Evolutionary conservation across 495 filamentous ascomycete genomes (phyloP).

Genomic region (Trichocladium antarcticum): DNA sequence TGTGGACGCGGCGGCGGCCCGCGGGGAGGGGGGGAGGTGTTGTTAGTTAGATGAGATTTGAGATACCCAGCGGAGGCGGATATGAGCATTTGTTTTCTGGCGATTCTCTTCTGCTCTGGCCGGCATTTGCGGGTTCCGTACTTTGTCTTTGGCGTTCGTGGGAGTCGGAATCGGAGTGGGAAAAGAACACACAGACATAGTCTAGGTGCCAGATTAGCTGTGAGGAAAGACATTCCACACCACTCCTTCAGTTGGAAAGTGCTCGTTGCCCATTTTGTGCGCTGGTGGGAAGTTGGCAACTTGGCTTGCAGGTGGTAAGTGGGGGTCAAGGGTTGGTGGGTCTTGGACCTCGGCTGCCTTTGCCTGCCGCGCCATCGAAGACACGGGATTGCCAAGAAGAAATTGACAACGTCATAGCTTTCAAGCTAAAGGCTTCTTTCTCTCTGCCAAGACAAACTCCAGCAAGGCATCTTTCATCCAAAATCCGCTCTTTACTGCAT

Average conservation of each 20-base stretch:
- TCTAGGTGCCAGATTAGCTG: too few relatives aligned
- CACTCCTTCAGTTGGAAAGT: too few relatives aligned
- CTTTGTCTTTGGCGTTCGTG: too few relatives aligned
- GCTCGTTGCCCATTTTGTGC: too few relatives aligned
- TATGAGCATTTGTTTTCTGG: background rate
- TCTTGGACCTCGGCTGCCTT: background rate
- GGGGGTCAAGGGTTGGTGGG: too few relatives aligned
- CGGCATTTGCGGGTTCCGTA: too few relatives aligned
- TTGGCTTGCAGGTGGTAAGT: too few relatives aligned
- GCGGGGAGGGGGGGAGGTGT: background rate
- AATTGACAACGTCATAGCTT: constrained; percentile 10
- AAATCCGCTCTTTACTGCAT: background rate
- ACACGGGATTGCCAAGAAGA: background rate
- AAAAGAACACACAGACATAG: too few relatives aligned
- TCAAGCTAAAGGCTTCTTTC: background rate
- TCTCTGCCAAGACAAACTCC: background rate
- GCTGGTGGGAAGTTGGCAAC: too few relatives aligned
- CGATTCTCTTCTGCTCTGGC: background rate
- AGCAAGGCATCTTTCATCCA: background rate
- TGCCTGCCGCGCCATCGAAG: background rate
- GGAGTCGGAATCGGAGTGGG: too few relatives aligned
- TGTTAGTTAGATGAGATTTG: background rate
- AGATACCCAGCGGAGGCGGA: background rate
- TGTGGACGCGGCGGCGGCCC: background rate
- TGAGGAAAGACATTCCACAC: too few relatives aligned